Evolutionary conservation across 805 yeast species (phyloP).

Genomic region (Hyphopichia homilentoma): DNA sequence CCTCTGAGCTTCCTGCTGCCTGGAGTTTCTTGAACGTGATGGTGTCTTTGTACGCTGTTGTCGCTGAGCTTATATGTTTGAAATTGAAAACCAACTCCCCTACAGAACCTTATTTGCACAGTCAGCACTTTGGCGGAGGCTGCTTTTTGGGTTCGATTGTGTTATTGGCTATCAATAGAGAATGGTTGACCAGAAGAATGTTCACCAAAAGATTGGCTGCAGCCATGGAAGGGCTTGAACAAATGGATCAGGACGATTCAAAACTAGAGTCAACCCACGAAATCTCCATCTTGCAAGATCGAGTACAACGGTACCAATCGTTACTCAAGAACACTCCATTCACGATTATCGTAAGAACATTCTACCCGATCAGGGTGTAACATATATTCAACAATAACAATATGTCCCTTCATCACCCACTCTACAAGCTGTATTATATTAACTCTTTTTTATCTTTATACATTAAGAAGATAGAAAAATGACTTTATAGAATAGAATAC

Average conservation of each 20-base stretch:
- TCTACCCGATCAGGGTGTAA: constrained; percentile 21
- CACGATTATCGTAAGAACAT: constrained; percentile 12
- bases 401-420: too few species aligned
- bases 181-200: constrained; percentile 44
- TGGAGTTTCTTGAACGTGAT: constrained; percentile 39
- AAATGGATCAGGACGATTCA: constrained; percentile 9
- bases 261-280: constrained; percentile 4
- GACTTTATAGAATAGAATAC: constrained; percentile 22
- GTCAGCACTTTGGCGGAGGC: constrained; percentile 59
- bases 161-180: constrained; percentile 47
- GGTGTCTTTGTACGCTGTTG: constrained; percentile 30
- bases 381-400: too few species aligned
- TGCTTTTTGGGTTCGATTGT: constrained; percentile 42
- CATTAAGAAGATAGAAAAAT: constrained; percentile 13
- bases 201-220: constrained; percentile 15
- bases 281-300: constrained; percentile 11
- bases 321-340: constrained; percentile 7
- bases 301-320: constrained; percentile 15
- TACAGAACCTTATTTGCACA: constrained; percentile 48
- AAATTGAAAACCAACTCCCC: constrained; percentile 27
- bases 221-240: constrained; percentile 2
- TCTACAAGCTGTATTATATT: too few species aligned
- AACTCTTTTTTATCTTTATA: constrained; percentile 9
- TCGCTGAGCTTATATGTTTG: constrained; percentile 54
- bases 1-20: constrained; percentile 28